Percentiles rank a stretch among this genome's conserved stretches.
Conservation (phyloP, 768 basidiomycete species). For the Crassisporium funariophilum region DNA sequence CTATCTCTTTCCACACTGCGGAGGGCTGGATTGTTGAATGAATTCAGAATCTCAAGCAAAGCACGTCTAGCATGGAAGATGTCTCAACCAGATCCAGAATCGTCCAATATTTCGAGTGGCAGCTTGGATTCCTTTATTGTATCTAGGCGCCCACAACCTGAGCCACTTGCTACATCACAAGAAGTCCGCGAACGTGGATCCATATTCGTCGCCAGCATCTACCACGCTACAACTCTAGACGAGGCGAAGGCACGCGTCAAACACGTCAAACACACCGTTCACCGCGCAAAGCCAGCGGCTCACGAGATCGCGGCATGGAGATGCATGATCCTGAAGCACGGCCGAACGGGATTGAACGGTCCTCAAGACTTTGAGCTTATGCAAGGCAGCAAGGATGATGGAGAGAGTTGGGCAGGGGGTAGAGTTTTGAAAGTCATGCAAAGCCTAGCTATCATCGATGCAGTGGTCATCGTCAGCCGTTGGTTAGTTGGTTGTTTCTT, state of each 20-base stretch:
- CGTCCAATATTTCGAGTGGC: constrained; percentile 10
- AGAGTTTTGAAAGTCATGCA: constrained; percentile 70
- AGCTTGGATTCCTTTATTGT: constrained; percentile 58
- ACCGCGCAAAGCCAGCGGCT: constrained; percentile 57
- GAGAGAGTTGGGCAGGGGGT: constrained; percentile 71
- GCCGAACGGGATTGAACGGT: constrained; percentile 64
- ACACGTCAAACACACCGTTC: constrained; percentile 59
- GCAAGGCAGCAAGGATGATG: constrained; percentile 72
- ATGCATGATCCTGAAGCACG: constrained; percentile 70
- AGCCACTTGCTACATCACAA: constrained; percentile 59
- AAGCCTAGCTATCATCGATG: constrained; percentile 70
- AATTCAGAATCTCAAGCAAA: too few species aligned
- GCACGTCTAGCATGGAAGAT: too few species aligned
- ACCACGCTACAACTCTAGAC: constrained; percentile 50
- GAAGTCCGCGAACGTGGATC: constrained; percentile 79
- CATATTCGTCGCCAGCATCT: constrained; percentile 67
- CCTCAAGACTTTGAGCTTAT: constrained; percentile 76
- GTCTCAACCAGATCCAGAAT: too few species aligned
- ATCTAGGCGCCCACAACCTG: constrained; percentile 44
- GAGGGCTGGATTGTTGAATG: too few species aligned
- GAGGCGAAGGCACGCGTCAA: constrained; percentile 53
- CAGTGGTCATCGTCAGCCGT: constrained; percentile 76
- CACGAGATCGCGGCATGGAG: constrained; percentile 83
- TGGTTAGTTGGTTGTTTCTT: constrained; percentile 50
- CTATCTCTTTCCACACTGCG: too few species aligned